These are phyloP conservation scores for Gypsophila paniculata DNA, from an alignment of 179 eudicot species.

Conservation along the genomic window DNA sequence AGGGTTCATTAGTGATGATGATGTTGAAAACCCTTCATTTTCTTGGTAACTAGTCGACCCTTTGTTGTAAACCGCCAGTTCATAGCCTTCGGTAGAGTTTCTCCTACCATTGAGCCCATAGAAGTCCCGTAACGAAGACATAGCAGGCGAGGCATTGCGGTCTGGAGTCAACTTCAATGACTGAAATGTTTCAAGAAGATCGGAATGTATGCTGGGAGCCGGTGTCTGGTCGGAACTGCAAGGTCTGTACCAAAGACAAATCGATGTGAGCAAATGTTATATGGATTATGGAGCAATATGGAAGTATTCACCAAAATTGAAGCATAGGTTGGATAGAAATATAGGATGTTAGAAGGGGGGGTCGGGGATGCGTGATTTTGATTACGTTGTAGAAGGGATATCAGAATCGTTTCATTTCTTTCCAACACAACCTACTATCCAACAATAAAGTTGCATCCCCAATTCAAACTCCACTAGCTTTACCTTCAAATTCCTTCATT, in stretches of 20 bases:
- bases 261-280: not conserved
- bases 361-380: too few species aligned
- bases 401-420: too few species aligned
- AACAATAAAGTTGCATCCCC: too few species aligned
- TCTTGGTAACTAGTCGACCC: constrained; percentile 43
- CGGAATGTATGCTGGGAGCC: constrained; percentile 47
- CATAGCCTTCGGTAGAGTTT: constrained; percentile 52
- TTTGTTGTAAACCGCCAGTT: constrained; percentile 67
- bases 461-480: too few species aligned
- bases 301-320: not conserved
- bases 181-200: constrained; percentile 64
- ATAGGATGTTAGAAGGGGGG: too few species aligned
- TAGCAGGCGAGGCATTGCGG: constrained; percentile 58
- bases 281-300: not conserved
- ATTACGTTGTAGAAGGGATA: too few species aligned
- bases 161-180: constrained; percentile 59
- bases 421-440: too few species aligned
- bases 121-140: constrained; percentile 70
- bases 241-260: constrained; percentile 44
- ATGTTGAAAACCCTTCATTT: constrained; percentile 38
- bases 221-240: constrained; percentile 54
- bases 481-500: too few species aligned
- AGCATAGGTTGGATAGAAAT: not conserved
- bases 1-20: constrained; percentile 36
- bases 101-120: constrained; percentile 54